Base-by-base conservation (phyloP, 2,329 filamentous ascomycete genomes). In the Rhynchosporium agropyri region DNA sequence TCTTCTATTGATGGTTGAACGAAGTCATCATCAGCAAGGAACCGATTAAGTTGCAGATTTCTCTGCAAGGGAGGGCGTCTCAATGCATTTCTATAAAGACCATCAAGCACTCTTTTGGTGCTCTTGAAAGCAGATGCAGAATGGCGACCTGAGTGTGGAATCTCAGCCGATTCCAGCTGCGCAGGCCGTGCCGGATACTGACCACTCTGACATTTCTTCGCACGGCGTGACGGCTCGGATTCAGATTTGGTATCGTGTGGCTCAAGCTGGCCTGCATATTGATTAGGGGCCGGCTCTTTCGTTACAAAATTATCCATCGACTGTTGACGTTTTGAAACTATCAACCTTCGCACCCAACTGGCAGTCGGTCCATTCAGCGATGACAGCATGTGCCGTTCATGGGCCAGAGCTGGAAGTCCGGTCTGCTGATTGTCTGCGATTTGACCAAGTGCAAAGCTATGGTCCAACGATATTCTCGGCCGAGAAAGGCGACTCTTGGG, bases 21-120 rank as follows among this genome's bases (percentile, higher is more conserved):
- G 38, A 43, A 46, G 58, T 67, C 65, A 28, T 70, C 66, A 64
- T 72, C 63, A 43, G 65, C 65, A 60, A 79, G 69, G 63, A 77
- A 76, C 36, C 74, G 74, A 56, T 76, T 76, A 1, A 81, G 71
- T 20, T 74, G 76, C 46, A 76, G 63, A 62, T 76, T 72, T 45
- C 61, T 61, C 8, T 67, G 66, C 26, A 61, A 64, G 29, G 65
- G 65, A 20, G 72, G 75, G 26, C 60, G 67, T 53, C 74, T 77
- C 12, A 73, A 76, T 31, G 73, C 73, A 59, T 73, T 78, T 57
- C 78, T 79, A 71, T 83, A 88, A 29, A 87, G 69, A 29, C 76
- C 78, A 71, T 89, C 86, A 6, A 88, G 75, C 9, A 77, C 74
- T 66, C 76, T 81, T 71, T 88, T 88, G 29, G 77, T 79, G 3